These are phyloP conservation scores for Diplodia corticola DNA, from an alignment of 2,329 filamentous ascomycete genomes.

Conservation along the genomic window DNA sequence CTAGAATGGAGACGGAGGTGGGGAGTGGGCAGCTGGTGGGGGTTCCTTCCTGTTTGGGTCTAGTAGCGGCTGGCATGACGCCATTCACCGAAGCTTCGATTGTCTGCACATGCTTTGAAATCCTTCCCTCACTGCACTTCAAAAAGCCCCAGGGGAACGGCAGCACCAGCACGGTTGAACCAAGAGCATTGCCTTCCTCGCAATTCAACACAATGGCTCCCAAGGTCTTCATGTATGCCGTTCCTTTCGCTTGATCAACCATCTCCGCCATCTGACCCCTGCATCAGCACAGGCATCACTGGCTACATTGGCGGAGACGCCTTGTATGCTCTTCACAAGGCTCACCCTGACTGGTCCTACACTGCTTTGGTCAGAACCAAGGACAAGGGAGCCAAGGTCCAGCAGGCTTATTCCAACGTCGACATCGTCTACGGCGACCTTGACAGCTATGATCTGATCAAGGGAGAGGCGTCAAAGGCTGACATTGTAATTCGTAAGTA, in stretches of 20 bases:
- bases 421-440: slow-evolving; percentile 16
- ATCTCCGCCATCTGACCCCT: neutral
- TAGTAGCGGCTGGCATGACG: neutral
- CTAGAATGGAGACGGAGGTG: neutral
- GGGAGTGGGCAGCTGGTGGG: neutral
- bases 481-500: slow-evolving; percentile 29
- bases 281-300: slow-evolving; percentile 9
- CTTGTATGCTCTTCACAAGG: slow-evolving; percentile 9
- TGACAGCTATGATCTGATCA: slow-evolving; percentile 16
- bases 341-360: slow-evolving; percentile 13
- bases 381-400: slow-evolving; percentile 1
- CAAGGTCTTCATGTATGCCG: slow-evolving; percentile 3
- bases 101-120: neutral
- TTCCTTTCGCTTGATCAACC: neutral
- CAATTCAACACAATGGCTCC: neutral
- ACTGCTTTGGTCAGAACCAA: slow-evolving; percentile 13
- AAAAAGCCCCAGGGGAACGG: neutral
- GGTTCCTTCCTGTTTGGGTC: neutral
- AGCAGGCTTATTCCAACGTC: slow-evolving; percentile 10
- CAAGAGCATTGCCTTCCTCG: no score
- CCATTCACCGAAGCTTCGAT: neutral
- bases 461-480: slow-evolving; percentile 8
- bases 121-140: neutral
- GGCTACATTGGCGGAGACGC: slow-evolving; percentile 23
- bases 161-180: neutral